Base-by-base conservation (phyloP, 768 basidiomycete species). In the Kwoniella sp. region DNA sequence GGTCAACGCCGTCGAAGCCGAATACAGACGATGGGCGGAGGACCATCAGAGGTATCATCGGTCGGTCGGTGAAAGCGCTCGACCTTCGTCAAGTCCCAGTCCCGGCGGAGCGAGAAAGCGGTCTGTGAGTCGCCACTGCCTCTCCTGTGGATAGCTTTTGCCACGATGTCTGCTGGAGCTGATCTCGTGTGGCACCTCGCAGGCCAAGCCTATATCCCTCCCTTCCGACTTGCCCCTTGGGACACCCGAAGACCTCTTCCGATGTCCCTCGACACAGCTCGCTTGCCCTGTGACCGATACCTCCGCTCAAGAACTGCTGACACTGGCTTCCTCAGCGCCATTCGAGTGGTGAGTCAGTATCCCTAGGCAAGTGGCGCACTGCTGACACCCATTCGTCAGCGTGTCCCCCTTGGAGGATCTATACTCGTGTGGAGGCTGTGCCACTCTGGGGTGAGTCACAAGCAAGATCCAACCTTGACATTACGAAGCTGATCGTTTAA, bases 391-490 rank as follows among this genome's bases (percentile, higher is more conserved):
- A 33, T n/a, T 42, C n/a, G 12, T 40, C 26, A 63, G 61, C 46
- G 38, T 63, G 12, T 41, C 23, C 14, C 46, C 49, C 14, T 15
- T 52, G 41, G 53, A 59, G 23, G 61, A 63, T 40, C 28, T 63
- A 40, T 59, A 55, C 36, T 59, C 57, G 10, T 63, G 61, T 37
- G 61, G 61, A 9, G 61, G 61, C 19, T 61, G 60, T 45, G 40
- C 50, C 11, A 53, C 60, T 1, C 33, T 61, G 2, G 46, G 43
- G 60, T 61, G 43, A 54, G 60, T 56, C 27, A 6, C 19, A 6
- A 20, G 32, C 23, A 8, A 50, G 10, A 8, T 33, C 46, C 19
- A 17, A 15, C 8, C 9, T n/a, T n/a, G 6, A 4, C 45, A 34
- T 19, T 5, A 9, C 26, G 25, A 48, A 42, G 20, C 54, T 56